Evolutionary conservation across 192 early-diverging fungal species (phyloP).

Genomic region (Mortierella hygrophila): DNA sequence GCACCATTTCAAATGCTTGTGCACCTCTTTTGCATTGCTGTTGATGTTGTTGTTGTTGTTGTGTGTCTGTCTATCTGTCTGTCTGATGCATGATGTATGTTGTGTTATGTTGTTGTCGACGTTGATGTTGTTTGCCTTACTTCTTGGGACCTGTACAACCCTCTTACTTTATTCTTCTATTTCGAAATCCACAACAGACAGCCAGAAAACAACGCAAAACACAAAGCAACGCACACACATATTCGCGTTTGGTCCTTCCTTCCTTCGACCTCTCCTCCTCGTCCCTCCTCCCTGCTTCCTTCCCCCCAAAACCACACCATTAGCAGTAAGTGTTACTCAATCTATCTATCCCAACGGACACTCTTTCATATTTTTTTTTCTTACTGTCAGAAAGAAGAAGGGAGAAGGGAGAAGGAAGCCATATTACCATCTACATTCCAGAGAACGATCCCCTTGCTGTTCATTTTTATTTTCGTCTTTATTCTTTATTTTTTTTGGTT

Average conservation of each 20-base stretch:
- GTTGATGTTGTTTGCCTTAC: slow-evolving; percentile 8
- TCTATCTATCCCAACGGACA: background rate
- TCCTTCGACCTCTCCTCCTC: background rate
- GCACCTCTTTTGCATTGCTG: background rate
- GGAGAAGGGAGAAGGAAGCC: background rate
- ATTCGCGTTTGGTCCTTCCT: background rate
- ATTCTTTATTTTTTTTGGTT: no score
- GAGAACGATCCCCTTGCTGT: background rate
- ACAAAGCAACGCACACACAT: background rate
- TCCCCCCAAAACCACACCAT: background rate
- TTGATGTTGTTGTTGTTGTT: background rate
- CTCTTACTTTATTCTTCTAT: background rate
- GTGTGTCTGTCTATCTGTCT: background rate
- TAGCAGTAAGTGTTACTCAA: background rate
- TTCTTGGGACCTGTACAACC: background rate
- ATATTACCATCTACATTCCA: background rate
- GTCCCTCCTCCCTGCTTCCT: background rate
- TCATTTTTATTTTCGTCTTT: background rate
- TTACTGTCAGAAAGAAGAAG: background rate
- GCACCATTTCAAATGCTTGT: background rate
- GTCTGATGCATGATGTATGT: background rate
- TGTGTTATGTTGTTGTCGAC: background rate
- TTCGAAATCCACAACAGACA: background rate
- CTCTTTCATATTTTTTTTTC: background rate
- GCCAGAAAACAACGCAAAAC: background rate